A percentile compares a stretch with the other conserved stretches of the same genome.
Conservation (phyloP, 169 alveolate genomes). For the Perkinsus marinus region DNA sequence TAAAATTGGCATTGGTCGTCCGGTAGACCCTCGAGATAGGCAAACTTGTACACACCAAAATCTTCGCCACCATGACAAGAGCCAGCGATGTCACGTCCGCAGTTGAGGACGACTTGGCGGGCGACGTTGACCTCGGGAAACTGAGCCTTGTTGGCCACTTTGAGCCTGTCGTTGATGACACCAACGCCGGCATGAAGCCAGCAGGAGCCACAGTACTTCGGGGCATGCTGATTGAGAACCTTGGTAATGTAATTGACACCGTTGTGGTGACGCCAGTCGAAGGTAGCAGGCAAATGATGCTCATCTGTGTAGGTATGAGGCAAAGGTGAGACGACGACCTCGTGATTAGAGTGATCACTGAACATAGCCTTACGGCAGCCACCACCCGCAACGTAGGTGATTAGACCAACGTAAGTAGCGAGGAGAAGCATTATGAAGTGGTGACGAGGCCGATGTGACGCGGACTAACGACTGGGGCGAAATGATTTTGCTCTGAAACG, state of each 20-base stretch:
- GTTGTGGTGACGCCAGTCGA: background rate
- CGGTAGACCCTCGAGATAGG: slow-evolving; percentile 41
- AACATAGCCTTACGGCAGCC: background rate
- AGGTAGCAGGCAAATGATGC: background rate
- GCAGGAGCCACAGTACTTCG: slow-evolving; percentile 61
- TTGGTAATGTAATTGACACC: slow-evolving; percentile 5
- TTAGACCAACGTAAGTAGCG: too few relatives aligned
- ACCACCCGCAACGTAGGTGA: background rate
- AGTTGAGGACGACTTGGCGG: slow-evolving; percentile 52
- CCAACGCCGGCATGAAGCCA: slow-evolving; percentile 65
- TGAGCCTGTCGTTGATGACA: slow-evolving; percentile 58
- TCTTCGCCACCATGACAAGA: slow-evolving; percentile 63
- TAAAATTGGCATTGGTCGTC: slow-evolving; percentile 48
- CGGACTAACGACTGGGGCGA: too few relatives aligned
- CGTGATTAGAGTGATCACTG: background rate
- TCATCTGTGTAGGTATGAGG: background rate
- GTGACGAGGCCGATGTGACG: too few relatives aligned
- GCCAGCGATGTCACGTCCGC: slow-evolving; percentile 58
- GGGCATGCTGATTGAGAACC: slow-evolving; percentile 49
- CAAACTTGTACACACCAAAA: slow-evolving; percentile 45
- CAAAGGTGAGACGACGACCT: background rate
- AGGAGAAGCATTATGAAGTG: too few relatives aligned
- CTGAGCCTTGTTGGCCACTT: slow-evolving; percentile 40
- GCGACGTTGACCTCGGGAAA: slow-evolving; percentile 38
- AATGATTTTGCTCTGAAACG: too few relatives aligned